phyloP scores from a whole-genome alignment of 2,329 filamentous ascomycete species.

The Fusarium duplospermum region DNA sequence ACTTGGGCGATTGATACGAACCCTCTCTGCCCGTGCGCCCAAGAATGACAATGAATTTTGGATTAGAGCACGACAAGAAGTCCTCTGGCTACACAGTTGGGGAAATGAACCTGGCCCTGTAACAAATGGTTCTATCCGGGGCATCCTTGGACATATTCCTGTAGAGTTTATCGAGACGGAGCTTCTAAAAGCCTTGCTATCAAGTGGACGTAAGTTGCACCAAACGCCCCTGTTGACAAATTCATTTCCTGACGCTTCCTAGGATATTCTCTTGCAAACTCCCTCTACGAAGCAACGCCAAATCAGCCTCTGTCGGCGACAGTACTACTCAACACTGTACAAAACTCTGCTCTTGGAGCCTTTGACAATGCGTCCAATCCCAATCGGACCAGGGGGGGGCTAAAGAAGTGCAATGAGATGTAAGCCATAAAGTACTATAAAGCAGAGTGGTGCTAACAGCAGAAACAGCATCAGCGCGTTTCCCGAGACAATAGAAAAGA shows the following conservation, averaged over 20 bases:
- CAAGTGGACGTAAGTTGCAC: constrained; percentile 64
- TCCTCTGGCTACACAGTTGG: constrained; percentile 82
- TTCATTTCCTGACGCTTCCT: constrained; percentile 16
- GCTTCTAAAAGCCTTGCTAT: constrained; percentile 75
- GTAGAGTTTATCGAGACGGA: constrained; percentile 75
- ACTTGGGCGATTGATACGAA: constrained; percentile 68
- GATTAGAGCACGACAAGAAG: constrained; percentile 69
- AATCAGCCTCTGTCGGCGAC: constrained; percentile 61
- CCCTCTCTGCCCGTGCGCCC: constrained; percentile 59
- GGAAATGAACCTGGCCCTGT: constrained; percentile 57
- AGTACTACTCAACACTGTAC: constrained; percentile 69
- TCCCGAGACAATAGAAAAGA: constrained; percentile 65
- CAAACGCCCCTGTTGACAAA: too few species aligned
- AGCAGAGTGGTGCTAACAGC: constrained; percentile 32
- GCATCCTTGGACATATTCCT: constrained; percentile 71
- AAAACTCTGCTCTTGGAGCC: constrained; percentile 73
- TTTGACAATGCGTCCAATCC: constrained; percentile 88
- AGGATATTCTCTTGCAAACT: constrained; percentile 73
- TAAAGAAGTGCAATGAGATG: constrained; percentile 84
- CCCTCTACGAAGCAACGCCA: constrained; percentile 67
- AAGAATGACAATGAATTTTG: constrained; percentile 74
- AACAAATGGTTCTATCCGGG: constrained; percentile 62
- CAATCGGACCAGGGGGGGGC: constrained; percentile 78
- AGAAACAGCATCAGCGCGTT: constrained; percentile 71
- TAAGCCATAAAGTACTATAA: constrained; percentile 51